A percentile compares a stretch with the other conserved stretches of the same genome.
These are phyloP conservation scores for Grigorovia jiainica DNA, from an alignment of 805 yeast genomes.

Conservation along the genomic window DNA sequence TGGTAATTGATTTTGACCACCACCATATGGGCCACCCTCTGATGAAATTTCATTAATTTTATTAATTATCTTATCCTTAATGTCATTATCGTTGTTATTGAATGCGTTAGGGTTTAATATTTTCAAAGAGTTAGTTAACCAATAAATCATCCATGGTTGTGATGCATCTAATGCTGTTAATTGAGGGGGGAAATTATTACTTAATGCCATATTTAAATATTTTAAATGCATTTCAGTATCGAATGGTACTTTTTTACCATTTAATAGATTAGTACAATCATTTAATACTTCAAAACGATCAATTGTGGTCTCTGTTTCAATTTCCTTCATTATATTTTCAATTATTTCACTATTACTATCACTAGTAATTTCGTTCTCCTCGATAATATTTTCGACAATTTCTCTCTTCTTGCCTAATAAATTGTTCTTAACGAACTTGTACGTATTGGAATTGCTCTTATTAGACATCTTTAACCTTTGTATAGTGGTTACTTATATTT, in stretches of 20 bases:
- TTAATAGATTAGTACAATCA: conserved; percentile 12
- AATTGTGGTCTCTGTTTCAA: conserved; percentile 24
- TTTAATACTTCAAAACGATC: conserved; percentile 20
- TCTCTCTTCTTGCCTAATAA: conserved; percentile 19
- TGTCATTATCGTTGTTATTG: too few relatives aligned
- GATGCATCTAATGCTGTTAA: conserved; percentile 69
- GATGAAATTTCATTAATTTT: conserved; percentile 26
- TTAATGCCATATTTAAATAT: conserved; percentile 36
- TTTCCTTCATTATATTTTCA: conserved; percentile 15
- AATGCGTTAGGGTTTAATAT: conserved; percentile 31
- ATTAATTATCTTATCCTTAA: conserved; percentile 23
- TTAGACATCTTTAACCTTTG: too few relatives aligned
- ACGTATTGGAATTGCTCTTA: too few relatives aligned
- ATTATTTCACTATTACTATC: conserved; percentile 6
- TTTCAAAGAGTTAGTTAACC: conserved; percentile 56
- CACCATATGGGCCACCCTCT: conserved; percentile 65
- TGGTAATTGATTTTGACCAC: conserved; percentile 73
- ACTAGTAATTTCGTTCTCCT: conserved; percentile 3
- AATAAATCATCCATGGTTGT: conserved; percentile 84
- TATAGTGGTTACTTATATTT: too few relatives aligned
- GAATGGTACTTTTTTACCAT: conserved; percentile 6
- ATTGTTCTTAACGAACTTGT: conserved; percentile 10
- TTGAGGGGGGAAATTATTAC: conserved; percentile 38
- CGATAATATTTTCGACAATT: conserved; percentile 8
- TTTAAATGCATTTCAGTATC: conserved; percentile 31